Percentiles rank a stretch among this genome's conserved stretches.
Evolutionary conservation across 108 stramenopile species (phyloP).

Genomic region (Cyclostephanos tholiformis): DNA sequence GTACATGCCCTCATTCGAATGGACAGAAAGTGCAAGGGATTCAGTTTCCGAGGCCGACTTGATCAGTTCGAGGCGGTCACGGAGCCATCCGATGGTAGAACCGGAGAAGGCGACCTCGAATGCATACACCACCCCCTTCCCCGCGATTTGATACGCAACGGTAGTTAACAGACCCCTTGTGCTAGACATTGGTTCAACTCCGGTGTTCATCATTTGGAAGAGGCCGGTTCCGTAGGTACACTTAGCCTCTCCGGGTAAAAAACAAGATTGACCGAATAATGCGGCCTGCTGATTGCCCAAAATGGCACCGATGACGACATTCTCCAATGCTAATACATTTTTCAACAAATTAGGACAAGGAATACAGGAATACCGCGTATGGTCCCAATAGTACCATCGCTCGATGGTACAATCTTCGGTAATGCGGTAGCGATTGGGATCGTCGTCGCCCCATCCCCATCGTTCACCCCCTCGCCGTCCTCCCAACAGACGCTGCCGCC

Average conservation of each 20-base stretch:
- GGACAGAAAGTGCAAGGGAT: conserved; percentile 66
- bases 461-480: not conserved
- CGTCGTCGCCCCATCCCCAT: no score
- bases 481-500: conserved; percentile 35
- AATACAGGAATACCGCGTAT: conserved; percentile 56
- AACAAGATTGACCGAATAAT: conserved; percentile 94
- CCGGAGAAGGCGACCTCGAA: conserved; percentile 97
- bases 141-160: conserved; percentile 90
- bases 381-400: conserved; percentile 50
- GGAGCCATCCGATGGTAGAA: conserved; percentile 94
- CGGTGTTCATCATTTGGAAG: conserved; percentile 99
- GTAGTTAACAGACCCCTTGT: conserved; percentile 96
- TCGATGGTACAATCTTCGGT: conserved; percentile 72
- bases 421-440: conserved; percentile 58
- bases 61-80: conserved; percentile 93
- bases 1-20: conserved; percentile 89
- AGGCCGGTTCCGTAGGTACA: conserved; percentile 98
- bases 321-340: conserved; percentile 43
- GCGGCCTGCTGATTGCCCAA: conserved; percentile 98
- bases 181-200: conserved; percentile 57
- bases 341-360: conserved; percentile 16
- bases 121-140: conserved; percentile 79
- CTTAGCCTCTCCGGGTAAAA: conserved; percentile 91
- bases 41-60: conserved; percentile 84
- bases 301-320: conserved; percentile 84